Percentiles rank a stretch among this genome's conserved stretches.
phyloP scores from a whole-genome alignment of 306 rosid genomes.

The Dryas octopetala region DNA sequence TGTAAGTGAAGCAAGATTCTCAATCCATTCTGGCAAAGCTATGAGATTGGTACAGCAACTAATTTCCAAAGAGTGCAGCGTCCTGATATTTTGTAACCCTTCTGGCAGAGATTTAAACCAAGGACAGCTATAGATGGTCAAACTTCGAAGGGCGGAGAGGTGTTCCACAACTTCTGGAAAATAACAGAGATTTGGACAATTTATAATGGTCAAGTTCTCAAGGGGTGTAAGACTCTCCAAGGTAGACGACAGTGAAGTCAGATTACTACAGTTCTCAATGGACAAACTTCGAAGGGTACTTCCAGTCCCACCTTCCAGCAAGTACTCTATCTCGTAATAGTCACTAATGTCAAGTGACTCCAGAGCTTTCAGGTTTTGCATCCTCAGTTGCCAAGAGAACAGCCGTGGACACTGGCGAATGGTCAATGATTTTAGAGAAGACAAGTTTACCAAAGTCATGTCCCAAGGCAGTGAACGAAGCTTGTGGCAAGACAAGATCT shows the following conservation, averaged over 20 bases:
- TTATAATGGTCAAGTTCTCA: slow-evolving; percentile 14
- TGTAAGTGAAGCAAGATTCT: slow-evolving; percentile 1
- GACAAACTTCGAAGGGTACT: slow-evolving; percentile 15
- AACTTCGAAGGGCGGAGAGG: slow-evolving; percentile 16
- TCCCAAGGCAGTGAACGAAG: background rate
- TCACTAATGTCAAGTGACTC: slow-evolving; percentile 7
- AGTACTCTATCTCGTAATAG: background rate
- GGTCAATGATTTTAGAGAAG: slow-evolving; percentile 17
- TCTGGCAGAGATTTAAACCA: slow-evolving; percentile 2
- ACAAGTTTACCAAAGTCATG: background rate
- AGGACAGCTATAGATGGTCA: slow-evolving; percentile 12
- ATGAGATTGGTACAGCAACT: background rate
- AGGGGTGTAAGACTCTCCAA: slow-evolving; percentile 1
- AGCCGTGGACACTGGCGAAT: slow-evolving; percentile 13
- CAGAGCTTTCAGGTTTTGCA: slow-evolving; percentile 12
- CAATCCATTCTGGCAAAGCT: slow-evolving; percentile 23
- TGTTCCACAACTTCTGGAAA: background rate
- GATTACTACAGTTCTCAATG: slow-evolving; percentile 14
- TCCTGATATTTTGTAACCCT: slow-evolving; percentile 1
- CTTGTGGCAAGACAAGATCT: slow-evolving; percentile 11
- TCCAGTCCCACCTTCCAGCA: background rate
- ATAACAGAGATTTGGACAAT: background rate
- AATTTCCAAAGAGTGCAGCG: background rate
- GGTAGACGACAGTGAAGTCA: slow-evolving; percentile 6
- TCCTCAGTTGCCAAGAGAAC: background rate